Conservation (phyloP, 2,329 filamentous ascomycete genomes). For the Penicillium expansum region DNA sequence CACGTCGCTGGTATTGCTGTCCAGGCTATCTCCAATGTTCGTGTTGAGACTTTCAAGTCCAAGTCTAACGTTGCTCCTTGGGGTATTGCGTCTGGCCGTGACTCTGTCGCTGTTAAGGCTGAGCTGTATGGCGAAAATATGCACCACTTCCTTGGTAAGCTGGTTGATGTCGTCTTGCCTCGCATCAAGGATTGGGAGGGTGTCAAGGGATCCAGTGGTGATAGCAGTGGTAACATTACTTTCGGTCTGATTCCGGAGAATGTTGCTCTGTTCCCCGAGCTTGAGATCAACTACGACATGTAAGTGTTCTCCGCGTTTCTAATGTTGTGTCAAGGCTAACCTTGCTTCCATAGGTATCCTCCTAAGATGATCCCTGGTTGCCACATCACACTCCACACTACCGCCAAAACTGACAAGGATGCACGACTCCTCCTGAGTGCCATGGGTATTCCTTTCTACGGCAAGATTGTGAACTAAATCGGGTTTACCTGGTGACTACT, state of each 20-base stretch:
- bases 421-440: conserved; percentile 71
- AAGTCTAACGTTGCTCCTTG: conserved; percentile 72
- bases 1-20: conserved; percentile 80
- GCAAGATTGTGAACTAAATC: conserved; percentile 60
- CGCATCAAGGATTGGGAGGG: conserved; percentile 96
- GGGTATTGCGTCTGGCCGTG: conserved; percentile 67
- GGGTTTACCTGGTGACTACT: neutral
- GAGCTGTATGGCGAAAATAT: conserved; percentile 76
- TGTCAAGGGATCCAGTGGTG: conserved; percentile 72
- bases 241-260: conserved; percentile 76
- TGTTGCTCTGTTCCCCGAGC: conserved; percentile 83
- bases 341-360: conserved; percentile 50
- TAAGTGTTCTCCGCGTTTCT: conserved; percentile 50
- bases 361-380: conserved; percentile 79
- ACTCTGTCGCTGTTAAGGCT: conserved; percentile 69
- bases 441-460: conserved; percentile 77
- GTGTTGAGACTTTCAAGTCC: conserved; percentile 67
- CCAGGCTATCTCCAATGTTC: conserved; percentile 79
- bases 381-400: conserved; percentile 79
- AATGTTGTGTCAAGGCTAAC: conserved; percentile 3
- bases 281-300: conserved; percentile 91
- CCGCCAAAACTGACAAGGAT: conserved; percentile 79
- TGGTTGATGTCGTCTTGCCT: conserved; percentile 85
- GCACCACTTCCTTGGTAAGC: conserved; percentile 86
- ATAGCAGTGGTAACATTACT: conserved; percentile 80